Conservation (phyloP, 2,329 filamentous ascomycete species). For the Dothideomycetidae sp. region DNA sequence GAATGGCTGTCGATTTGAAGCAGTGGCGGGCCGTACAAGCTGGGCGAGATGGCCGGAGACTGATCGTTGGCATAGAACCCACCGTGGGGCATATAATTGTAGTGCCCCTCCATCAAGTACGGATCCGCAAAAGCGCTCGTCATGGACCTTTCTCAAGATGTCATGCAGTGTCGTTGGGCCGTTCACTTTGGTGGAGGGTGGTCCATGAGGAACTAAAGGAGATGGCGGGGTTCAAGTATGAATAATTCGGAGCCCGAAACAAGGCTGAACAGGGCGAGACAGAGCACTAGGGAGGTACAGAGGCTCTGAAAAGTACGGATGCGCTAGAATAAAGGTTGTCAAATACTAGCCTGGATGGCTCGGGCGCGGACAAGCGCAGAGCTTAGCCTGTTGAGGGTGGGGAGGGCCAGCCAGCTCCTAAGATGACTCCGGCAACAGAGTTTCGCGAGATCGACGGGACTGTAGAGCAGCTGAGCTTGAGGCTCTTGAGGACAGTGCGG, state of each 20-base stretch:
- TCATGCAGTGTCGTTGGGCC: too few relatives aligned
- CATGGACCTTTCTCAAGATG: too few relatives aligned
- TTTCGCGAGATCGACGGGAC: conserved; percentile 5
- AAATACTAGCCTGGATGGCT: conserved; percentile 6
- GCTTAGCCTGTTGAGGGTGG: too few relatives aligned
- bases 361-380: conserved; percentile 9
- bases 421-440: not conserved
- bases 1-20: conserved; percentile 21
- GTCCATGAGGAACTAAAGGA: too few relatives aligned
- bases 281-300: too few relatives aligned
- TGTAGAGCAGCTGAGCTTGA: too few relatives aligned
- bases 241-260: too few relatives aligned
- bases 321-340: conserved; percentile 6
- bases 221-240: too few relatives aligned
- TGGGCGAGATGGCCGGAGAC: conserved; percentile 19
- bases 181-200: too few relatives aligned
- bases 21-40: conserved; percentile 15
- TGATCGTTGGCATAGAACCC: conserved; percentile 20
- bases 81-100: conserved; percentile 15
- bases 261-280: too few relatives aligned
- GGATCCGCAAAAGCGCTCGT: conserved; percentile 8
- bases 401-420: not conserved
- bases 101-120: conserved; percentile 12
- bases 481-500: too few relatives aligned
- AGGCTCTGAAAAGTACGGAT: too few relatives aligned